Evolutionary conservation across 352 stramenopile species (phyloP).

Genomic region (Pythium volutum): DNA sequence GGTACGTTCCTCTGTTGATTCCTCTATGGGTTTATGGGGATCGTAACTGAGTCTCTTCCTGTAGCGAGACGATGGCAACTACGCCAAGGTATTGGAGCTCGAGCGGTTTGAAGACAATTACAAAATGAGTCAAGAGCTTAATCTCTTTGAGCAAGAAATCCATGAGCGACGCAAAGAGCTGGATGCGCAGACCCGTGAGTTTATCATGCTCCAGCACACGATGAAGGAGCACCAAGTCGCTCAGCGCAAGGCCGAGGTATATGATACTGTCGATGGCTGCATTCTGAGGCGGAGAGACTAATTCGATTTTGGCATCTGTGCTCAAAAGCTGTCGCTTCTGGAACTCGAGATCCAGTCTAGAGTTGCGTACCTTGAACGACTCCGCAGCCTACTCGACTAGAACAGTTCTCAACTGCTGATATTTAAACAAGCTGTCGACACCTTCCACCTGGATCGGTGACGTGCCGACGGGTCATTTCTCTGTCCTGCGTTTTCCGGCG

Average conservation of each 20-base stretch:
- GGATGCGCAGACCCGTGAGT: constrained; percentile 36
- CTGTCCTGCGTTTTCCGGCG: too few relatives aligned
- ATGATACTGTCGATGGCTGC: not conserved
- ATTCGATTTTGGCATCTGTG: not conserved
- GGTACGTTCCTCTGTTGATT: constrained; percentile 24
- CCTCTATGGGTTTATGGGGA: not conserved
- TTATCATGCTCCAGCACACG: constrained; percentile 40
- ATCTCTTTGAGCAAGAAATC: constrained; percentile 61
- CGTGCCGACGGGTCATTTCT: too few relatives aligned
- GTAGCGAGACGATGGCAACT: constrained; percentile 60
- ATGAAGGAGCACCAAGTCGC: constrained; percentile 49
- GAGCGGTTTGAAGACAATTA: constrained; percentile 59
- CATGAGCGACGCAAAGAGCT: constrained; percentile 33
- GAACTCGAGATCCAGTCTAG: constrained; percentile 71
- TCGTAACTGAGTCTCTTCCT: constrained; percentile 4
- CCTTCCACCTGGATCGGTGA: too few relatives aligned
- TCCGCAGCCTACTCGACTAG: constrained; percentile 23
- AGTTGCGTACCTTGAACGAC: constrained; percentile 46
- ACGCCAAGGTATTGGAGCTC: constrained; percentile 50
- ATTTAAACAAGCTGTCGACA: too few relatives aligned
- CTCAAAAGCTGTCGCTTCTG: constrained; percentile 49
- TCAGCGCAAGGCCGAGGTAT: constrained; percentile 56
- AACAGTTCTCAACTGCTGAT: too few relatives aligned
- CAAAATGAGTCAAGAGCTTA: constrained; percentile 53
- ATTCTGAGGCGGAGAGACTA: not conserved